These are phyloP conservation scores for Daldinia grandis DNA, from an alignment of 495 filamentous ascomycete genomes.

Conservation along the genomic window DNA sequence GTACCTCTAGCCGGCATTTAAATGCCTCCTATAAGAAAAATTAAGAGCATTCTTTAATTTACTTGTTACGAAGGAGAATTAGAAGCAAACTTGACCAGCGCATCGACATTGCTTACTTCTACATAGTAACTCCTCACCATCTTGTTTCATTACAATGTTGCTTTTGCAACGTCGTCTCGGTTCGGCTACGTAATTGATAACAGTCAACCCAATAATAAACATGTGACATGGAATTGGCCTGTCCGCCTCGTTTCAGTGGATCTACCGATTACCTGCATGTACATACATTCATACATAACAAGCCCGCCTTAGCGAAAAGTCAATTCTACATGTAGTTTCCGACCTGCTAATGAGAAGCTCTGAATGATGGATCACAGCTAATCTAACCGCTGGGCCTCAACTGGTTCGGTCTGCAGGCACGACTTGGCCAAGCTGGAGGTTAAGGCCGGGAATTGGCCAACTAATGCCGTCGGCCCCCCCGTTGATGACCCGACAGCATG, in stretches of 20 bases:
- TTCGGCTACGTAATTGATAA: constrained; percentile 29
- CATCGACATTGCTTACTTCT: background rate
- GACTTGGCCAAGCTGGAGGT: background rate
- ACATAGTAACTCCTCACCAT: background rate
- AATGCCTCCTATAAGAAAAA: background rate
- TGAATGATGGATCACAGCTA: background rate
- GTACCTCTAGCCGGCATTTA: constrained; percentile 14
- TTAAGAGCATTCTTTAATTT: constrained; percentile 30
- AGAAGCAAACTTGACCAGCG: constrained; percentile 9
- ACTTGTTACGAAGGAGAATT: constrained; percentile 18
- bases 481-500: constrained; percentile 10
- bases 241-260: constrained; percentile 18
- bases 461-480: constrained; percentile 14
- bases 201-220: constrained; percentile 21
- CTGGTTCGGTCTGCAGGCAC: constrained; percentile 5
- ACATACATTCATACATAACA: constrained; percentile 1
- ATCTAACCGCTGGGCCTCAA: constrained; percentile 5
- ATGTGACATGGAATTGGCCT: constrained; percentile 11
- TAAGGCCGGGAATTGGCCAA: constrained; percentile 21
- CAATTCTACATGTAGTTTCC: constrained; percentile 7
- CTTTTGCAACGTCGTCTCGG: constrained; percentile 27
- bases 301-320: constrained; percentile 14
- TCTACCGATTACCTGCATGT: constrained; percentile 11
- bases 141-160: constrained; percentile 31
- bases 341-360: background rate